Base-by-base conservation (phyloP, 148 eudicot species). In the Beta vulgaris region DNA sequence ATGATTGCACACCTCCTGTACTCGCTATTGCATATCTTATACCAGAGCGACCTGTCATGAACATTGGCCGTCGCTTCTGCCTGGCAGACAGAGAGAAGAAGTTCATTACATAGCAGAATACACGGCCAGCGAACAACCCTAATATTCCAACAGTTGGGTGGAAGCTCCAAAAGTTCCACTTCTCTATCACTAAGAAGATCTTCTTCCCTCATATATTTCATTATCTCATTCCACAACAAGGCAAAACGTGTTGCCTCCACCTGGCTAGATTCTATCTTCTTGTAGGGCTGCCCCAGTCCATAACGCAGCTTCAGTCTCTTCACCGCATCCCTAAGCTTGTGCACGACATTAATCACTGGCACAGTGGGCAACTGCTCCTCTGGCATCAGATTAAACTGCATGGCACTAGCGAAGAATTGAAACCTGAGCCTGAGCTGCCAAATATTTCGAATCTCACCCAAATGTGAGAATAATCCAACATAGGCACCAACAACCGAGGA, bases 91-190 rank as follows among this genome's bases (percentile, higher is more conserved):
- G 97, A 91, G 11, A 94, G 89, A 55, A 90, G 87, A 46, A 94
- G 91, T 89, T 94, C 98, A 58, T 94, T 91, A 82, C 91, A 87
- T 9, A 94, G 88, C 49, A 94, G 89, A 65, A 82, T 61, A 82
- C 98, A 91, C 4, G 98, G 98, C 98, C 98, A 94, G 14, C 98
- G 95, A 81, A 94, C 76, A 72, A 94, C 98, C 73, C 84, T 88
- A 14, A 94, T 91, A 1, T 78, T 83, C 98, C 98, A 94, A 78
- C 88, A 82, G 69, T 88, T 94, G 13, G 90, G 97, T 1, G 96
- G 90, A 74, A 94, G 87, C 81, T 94, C 96, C 55, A 90, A 73
- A 73, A 88, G 87, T 83, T 94, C 98, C 60, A 91, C 76, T 74
- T 94, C 98, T 62, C 37, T 76, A 51, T 94, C 97, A 75, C 97